Conservation (phyloP, 179 eudicot genomes). For the Amaranthus tricolor region DNA sequence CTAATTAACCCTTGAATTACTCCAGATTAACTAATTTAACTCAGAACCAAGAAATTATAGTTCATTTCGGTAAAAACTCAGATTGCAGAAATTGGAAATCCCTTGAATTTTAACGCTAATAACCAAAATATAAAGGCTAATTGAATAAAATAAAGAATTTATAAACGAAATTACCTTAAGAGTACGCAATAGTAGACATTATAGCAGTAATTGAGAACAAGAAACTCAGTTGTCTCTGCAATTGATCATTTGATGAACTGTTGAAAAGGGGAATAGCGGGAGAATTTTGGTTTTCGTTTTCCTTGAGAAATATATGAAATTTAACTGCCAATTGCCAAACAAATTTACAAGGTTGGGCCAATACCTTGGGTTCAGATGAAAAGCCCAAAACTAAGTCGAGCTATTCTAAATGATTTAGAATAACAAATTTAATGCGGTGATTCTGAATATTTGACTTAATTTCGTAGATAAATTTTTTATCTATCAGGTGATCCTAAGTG, state of each 20-base stretch:
- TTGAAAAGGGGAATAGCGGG: neutral
- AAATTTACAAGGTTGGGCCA: neutral
- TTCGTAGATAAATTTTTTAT: no score
- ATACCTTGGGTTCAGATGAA: neutral
- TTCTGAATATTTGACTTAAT: no score
- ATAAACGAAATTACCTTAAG: no score
- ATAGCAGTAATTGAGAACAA: neutral
- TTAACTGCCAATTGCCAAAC: no score
- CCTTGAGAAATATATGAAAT: no score
- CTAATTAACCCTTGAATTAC: no score
- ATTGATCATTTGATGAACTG: constrained; percentile 1
- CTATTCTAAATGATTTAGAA: no score
- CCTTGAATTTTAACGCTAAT: neutral
- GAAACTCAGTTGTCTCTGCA: neutral
- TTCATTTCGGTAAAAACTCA: neutral
- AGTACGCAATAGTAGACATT: no score
- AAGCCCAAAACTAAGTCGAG: neutral
- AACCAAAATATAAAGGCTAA: neutral
- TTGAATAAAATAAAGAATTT: neutral
- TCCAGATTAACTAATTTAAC: no score
- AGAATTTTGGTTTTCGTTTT: neutral
- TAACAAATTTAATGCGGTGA: no score
- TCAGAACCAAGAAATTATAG: no score
- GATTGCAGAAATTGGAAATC: neutral
- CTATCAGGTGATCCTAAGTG: no score